Conservation (phyloP, 2,329 filamentous ascomycete species). For the Colletotrichum echinochloae region DNA sequence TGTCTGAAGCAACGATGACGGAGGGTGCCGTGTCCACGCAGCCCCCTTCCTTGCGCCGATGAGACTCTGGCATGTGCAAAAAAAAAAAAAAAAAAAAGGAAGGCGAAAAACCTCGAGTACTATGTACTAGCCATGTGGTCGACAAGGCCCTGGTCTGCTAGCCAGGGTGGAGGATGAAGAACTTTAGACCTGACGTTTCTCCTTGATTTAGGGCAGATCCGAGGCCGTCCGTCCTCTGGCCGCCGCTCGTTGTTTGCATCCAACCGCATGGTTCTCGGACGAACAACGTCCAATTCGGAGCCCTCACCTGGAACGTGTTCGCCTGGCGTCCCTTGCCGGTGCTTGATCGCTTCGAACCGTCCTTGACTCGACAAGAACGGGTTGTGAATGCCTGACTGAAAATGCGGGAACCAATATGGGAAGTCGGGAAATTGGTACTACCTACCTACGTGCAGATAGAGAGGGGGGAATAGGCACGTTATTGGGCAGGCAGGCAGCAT, state of each 20-base stretch:
- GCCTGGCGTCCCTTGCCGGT: conserved; percentile 2
- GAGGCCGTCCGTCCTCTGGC: conserved; percentile 13
- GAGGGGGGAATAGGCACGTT: background rate
- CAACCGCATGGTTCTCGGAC: conserved; percentile 13
- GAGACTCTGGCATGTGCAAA: conserved; percentile 26
- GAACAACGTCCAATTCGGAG: conserved; percentile 12
- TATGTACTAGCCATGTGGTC: conserved; percentile 12
- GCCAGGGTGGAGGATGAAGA: background rate
- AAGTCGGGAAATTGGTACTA: conserved; percentile 25
- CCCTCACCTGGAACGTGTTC: conserved; percentile 13
- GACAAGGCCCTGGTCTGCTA: conserved; percentile 7
- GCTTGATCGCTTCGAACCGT: conserved; percentile 16
- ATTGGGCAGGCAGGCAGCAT: background rate
- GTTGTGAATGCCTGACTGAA: conserved; percentile 1
- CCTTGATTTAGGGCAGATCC: conserved; percentile 18
- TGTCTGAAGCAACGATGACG: conserved; percentile 4
- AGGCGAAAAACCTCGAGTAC: no score
- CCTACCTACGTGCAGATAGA: no score
- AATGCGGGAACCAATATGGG: conserved; percentile 3
- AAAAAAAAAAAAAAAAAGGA: background rate
- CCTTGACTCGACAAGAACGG: conserved; percentile 14
- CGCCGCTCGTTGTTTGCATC: conserved; percentile 20
- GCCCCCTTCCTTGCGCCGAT: conserved; percentile 25
- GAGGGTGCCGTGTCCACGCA: conserved; percentile 9
- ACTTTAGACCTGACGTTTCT: conserved; percentile 12